phyloP scores from a whole-genome alignment of 1,139 yeast species.

The Debaryomyces psychrophilus region DNA sequence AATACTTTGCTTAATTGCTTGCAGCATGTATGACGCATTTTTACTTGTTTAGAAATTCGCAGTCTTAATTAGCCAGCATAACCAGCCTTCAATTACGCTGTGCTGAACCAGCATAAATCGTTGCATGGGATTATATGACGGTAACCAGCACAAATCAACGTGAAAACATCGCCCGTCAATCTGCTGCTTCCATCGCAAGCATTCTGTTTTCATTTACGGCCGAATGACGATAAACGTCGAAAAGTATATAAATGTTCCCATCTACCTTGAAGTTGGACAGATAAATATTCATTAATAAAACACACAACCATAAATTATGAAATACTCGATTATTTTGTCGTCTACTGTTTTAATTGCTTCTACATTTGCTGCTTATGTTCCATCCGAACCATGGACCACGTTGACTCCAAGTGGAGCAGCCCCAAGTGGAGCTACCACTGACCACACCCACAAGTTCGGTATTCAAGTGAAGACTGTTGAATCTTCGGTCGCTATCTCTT shows the following conservation, averaged over 20 bases:
- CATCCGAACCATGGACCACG: constrained; percentile 74
- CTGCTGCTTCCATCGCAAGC: constrained; percentile 3
- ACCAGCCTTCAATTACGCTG: constrained; percentile 8
- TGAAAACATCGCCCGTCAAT: constrained; percentile 2
- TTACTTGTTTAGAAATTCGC: constrained; percentile 5
- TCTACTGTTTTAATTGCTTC: constrained; percentile 45
- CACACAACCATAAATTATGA: constrained; percentile 23
- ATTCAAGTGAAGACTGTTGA: constrained; percentile 62
- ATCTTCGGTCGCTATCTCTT: constrained; percentile 28
- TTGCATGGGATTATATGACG: background rate
- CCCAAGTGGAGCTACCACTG: constrained; percentile 62
- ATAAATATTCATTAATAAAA: background rate
- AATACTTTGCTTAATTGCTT: background rate
- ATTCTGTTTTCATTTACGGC: constrained; percentile 1
- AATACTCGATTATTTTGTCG: constrained; percentile 30
- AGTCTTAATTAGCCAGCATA: constrained; percentile 9
- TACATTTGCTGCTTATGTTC: constrained; percentile 65
- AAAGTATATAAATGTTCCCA: constrained; percentile 6
- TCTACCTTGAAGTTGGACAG: background rate
- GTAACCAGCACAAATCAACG: constrained; percentile 8
- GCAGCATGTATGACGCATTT: constrained; percentile 8
- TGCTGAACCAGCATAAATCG: constrained; percentile 3
- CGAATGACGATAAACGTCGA: background rate
- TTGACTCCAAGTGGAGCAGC: constrained; percentile 62
- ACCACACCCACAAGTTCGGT: constrained; percentile 65